Evolutionary conservation across 1,284 basidiomycete species (phyloP), one percentile per base, ranked within the genome.

Genomic region (Sanghuangporus sanghuang): DNA sequence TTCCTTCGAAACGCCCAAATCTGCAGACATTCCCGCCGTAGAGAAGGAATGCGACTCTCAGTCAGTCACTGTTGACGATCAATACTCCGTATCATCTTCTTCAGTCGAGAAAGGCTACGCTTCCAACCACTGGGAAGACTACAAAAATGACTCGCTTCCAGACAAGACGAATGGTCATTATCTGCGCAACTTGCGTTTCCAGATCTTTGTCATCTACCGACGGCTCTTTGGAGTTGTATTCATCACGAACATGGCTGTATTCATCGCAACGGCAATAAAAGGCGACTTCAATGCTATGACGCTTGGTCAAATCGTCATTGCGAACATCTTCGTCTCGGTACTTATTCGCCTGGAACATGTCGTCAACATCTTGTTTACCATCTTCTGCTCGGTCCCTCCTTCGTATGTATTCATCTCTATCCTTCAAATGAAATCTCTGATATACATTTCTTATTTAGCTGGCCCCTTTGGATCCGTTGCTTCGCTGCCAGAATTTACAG

Each of bases 401-500:
- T 75, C 76, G n/a, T 57, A 76, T 11, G 73, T 67, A 55, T 68
- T 76, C 42, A 71, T 75, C n/a, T 68, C 70, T 23, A 57, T 67
- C 38, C 65, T 18, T 18, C 16, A 46, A 46, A 73, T 73, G 16
- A 35, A 35, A 11, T 5, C 44, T 9, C n/a, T 42, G 16, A 44
- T 38, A 48, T 27, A n/a, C 21, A 40, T 57, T 2, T 21, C 4
- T 18, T n/a, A 21, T 23, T 23, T 32, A 84, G 81, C 32, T 83
- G 81, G 81, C 83, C 84, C 3, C 72, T 85, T 39, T 70, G 73
- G 23, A 81, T 85, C 64, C 79, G 83, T 49, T 75, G 79, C 18
- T 71, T 81, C 12, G 79, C 76, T 64, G 84, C 81, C 32, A 74
- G 82, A 48, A 82, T 85, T 0, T 85, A 84, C 66, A 81, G 83